A percentile compares a stretch with the other conserved stretches of the same genome.
Evolutionary conservation across 73 alveolate species (phyloP).

Genomic region (Tetrahymena elliotti): DNA sequence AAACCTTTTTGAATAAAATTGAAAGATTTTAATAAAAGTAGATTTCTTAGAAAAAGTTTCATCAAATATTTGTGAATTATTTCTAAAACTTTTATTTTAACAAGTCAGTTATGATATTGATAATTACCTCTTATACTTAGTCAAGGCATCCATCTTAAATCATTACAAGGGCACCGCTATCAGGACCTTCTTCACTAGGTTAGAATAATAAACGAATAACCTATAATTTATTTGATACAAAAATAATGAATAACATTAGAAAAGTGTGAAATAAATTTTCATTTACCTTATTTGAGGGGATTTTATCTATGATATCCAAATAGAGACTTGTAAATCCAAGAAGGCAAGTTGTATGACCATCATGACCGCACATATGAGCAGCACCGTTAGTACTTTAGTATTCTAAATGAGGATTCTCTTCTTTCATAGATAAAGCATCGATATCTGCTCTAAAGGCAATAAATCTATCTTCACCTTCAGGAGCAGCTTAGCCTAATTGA

Average conservation of each 20-base stretch:
- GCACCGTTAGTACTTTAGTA: slow-evolving; percentile 43
- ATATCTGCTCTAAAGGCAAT: slow-evolving; percentile 65
- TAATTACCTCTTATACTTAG: slow-evolving; percentile 31
- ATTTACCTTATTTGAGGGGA: slow-evolving; percentile 29
- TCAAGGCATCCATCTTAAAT: slow-evolving; percentile 49
- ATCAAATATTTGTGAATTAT: neutral
- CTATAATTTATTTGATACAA: neutral
- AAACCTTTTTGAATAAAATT: neutral
- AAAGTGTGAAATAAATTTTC: too few species aligned
- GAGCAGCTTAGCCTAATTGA: slow-evolving; percentile 2
- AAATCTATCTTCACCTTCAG: slow-evolving; percentile 29
- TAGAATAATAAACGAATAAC: slow-evolving; percentile 46
- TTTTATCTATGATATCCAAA: slow-evolving; percentile 12
- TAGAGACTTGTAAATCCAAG: slow-evolving; percentile 48
- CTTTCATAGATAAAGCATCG: slow-evolving; percentile 56
- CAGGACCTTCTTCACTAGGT: slow-evolving; percentile 63
- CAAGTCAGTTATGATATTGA: neutral
- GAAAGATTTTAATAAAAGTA: neutral
- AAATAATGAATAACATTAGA: neutral
- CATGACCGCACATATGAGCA: slow-evolving; percentile 76
- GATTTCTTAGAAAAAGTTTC: neutral
- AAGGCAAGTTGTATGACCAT: slow-evolving; percentile 56
- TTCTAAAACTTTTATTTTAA: too few species aligned
- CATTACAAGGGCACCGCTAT: slow-evolving; percentile 50
- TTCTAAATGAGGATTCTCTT: slow-evolving; percentile 39